Base-by-base conservation (phyloP, 192 early-diverging fungal species). In the Gamsiella multidivaricata region DNA sequence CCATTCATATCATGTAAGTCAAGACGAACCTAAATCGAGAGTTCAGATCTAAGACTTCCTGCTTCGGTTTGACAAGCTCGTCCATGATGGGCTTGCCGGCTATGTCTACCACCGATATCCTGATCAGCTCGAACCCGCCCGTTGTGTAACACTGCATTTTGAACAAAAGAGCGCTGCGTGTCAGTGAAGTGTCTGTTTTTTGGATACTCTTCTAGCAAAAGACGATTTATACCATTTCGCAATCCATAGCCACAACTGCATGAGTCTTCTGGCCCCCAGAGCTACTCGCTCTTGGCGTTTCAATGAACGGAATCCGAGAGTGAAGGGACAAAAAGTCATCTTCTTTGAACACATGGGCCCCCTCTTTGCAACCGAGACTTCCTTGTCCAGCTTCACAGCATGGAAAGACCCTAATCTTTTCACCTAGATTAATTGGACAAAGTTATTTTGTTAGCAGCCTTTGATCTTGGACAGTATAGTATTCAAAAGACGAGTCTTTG, bases 331-430 rank as follows among this genome's bases (percentile, higher is more conserved):
- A 54, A 4, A 78, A 55, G 5, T 63, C 72, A 1, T 82, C 87
- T 45, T 87, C 87, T 68, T 91, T 91, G 63, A 83, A 92, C 0
- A 92, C 91, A 65, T 92, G 91, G 5, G 91, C 84, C 5, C 90
- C 91, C 12, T 68, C 59, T 1, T 47, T 26, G 65, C 91, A 92
- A 26, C 90, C 90, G 39, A 20, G 41, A 50, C 68, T 70, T 0
- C 76, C 84, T 3, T 72, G 49, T 0, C 61, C 28, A 3, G 66
- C 69, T 41, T 85, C 80, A 47, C 88, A 90, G 37, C 89, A 90
- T 10, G 69, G 46, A 45, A 81, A 87, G 3, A 81, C 18, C 15
- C 82, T 70, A 28, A 73, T 61, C 15, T 54, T 75, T 17, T 76
- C 67, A 6, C 86, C 85, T 84, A 58, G n/a, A 31, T 36, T 47